These are phyloP conservation scores for Chrysophaeum taylorii DNA, from an alignment of 352 stramenopile genomes.

Conservation along the genomic window DNA sequence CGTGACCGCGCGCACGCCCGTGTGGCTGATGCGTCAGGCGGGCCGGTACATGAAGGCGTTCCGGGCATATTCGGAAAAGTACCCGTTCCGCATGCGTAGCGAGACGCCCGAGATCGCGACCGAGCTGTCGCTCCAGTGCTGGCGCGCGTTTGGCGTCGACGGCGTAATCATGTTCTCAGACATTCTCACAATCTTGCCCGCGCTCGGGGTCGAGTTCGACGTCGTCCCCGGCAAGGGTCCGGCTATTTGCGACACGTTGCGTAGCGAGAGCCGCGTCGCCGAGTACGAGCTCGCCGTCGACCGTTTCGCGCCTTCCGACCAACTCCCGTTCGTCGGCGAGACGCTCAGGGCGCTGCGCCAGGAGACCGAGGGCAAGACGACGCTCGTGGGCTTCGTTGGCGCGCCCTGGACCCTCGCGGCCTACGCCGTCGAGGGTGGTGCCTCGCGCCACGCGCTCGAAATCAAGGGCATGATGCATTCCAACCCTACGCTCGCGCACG, in stretches of 20 bases:
- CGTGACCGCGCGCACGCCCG: constrained; percentile 53
- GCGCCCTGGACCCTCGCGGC: constrained; percentile 64
- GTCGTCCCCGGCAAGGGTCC: constrained; percentile 60
- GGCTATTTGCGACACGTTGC: constrained; percentile 53
- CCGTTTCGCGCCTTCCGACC: constrained; percentile 47
- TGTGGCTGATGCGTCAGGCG: constrained; percentile 74
- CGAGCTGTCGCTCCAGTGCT: constrained; percentile 62
- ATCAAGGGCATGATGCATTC: constrained; percentile 65
- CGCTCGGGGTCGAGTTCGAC: constrained; percentile 68
- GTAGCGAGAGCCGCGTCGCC: constrained; percentile 40
- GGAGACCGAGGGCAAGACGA: constrained; percentile 50
- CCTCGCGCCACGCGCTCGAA: constrained; percentile 29
- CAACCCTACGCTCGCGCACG: constrained; percentile 41
- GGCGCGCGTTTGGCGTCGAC: constrained; percentile 63
- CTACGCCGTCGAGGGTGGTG: constrained; percentile 63
- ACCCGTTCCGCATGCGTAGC: constrained; percentile 57
- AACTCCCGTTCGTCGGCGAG: constrained; percentile 60
- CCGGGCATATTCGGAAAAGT: constrained; percentile 63
- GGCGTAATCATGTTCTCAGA: constrained; percentile 77
- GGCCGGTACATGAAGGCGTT: constrained; percentile 69
- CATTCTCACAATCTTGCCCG: constrained; percentile 65
- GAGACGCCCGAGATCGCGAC: constrained; percentile 65
- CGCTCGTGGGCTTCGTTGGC: constrained; percentile 68
- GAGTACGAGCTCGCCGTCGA: constrained; percentile 28
- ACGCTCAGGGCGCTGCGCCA: constrained; percentile 48